A percentile compares a stretch with the other conserved stretches of the same genome.
phyloP scores from a whole-genome alignment of 2,329 filamentous ascomycete species.

The Aphanocladium album region DNA sequence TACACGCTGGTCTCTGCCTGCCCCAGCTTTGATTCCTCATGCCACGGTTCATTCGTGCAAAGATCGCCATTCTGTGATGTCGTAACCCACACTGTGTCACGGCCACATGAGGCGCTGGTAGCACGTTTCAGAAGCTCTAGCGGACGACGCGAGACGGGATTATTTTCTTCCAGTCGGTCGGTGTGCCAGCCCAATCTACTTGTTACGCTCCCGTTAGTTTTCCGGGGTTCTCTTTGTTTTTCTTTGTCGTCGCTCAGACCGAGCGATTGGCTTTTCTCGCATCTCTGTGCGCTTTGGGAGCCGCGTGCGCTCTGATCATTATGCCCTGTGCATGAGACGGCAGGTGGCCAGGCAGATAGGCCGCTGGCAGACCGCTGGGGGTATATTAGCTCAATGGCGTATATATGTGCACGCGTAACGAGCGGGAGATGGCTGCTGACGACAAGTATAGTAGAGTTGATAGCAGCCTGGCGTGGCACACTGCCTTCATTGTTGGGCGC shows the following conservation, averaged over 20 bases:
- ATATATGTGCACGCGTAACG: neutral
- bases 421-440: too few species aligned
- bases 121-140: slow-evolving; percentile 12
- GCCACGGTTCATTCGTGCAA: neutral
- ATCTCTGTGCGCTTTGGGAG: neutral
- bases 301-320: neutral
- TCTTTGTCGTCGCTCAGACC: neutral
- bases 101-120: neutral
- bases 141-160: neutral
- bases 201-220: too few species aligned
- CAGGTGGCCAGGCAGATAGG: neutral
- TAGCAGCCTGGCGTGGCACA: too few species aligned
- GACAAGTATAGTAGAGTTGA: too few species aligned
- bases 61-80: neutral
- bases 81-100: slow-evolving; percentile 1
- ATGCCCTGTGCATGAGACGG: neutral
- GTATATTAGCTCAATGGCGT: too few species aligned
- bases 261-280: neutral
- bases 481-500: too few species aligned
- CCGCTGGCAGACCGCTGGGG: neutral
- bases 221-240: too few species aligned
- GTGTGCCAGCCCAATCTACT: neutral
- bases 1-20: too few species aligned
- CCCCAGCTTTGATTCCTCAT: neutral
- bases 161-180: neutral